phyloP scores from a whole-genome alignment of 495 filamentous ascomycete species.

The Clavariopsis aquatica region DNA sequence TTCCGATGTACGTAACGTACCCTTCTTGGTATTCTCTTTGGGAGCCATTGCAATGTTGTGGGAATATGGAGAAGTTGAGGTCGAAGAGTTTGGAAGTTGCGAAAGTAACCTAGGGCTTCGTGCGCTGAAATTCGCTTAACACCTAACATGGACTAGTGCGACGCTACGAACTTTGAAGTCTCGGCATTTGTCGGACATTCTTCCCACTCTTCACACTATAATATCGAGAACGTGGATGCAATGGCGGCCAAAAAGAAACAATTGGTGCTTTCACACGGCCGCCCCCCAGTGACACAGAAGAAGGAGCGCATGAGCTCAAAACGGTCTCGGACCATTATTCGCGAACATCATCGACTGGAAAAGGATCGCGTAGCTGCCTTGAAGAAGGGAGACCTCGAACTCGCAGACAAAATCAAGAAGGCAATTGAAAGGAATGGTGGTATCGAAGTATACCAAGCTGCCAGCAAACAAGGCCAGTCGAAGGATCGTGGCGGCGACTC shows the following conservation, averaged over 20 bases:
- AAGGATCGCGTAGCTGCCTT: constrained; percentile 73
- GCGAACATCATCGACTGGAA: constrained; percentile 78
- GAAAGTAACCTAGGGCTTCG: neutral
- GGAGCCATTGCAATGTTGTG: constrained; percentile 65
- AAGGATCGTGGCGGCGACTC: constrained; percentile 86
- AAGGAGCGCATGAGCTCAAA: constrained; percentile 65
- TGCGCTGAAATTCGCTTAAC: constrained; percentile 19
- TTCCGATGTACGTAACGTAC: constrained; percentile 49
- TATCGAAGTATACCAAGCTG: constrained; percentile 79
- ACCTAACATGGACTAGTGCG: constrained; percentile 25
- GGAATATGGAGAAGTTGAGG: constrained; percentile 18
- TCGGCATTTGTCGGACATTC: constrained; percentile 12
- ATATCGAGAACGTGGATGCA: neutral
- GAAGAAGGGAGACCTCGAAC: constrained; percentile 59
- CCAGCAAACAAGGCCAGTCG: constrained; percentile 85
- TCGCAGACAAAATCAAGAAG: constrained; percentile 57
- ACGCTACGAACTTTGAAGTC: neutral
- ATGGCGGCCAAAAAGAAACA: constrained; percentile 49
- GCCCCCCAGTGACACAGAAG: constrained; percentile 57
- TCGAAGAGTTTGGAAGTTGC: constrained; percentile 28
- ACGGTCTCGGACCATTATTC: constrained; percentile 77
- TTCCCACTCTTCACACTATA: neutral
- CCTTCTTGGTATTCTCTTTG: constrained; percentile 60
- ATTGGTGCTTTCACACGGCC: constrained; percentile 64
- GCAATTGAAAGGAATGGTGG: constrained; percentile 72